phyloP scores from a whole-genome alignment of 306 rosid species.

The Fagus sylvatica region DNA sequence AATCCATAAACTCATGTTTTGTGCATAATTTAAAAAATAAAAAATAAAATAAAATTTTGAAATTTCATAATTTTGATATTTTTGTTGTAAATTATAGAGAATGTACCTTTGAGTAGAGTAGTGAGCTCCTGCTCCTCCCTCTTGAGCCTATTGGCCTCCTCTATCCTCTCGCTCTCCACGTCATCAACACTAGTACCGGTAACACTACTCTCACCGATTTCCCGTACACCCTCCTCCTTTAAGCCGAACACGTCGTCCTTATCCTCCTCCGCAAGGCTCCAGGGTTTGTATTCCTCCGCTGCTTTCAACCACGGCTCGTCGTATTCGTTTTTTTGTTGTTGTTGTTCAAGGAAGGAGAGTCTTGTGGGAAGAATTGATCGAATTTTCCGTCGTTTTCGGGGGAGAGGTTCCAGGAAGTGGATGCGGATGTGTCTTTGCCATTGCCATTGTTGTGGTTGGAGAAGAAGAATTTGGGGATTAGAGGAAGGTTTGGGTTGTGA shows the following conservation, averaged over 20 bases:
- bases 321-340: slow-evolving; percentile 1
- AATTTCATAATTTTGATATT: no score
- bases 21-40: neutral
- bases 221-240: slow-evolving; percentile 25
- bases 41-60: neutral
- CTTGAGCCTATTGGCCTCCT: slow-evolving; percentile 49
- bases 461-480: slow-evolving; percentile 52
- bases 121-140: slow-evolving; percentile 65
- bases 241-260: slow-evolving; percentile 44
- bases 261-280: slow-evolving; percentile 64
- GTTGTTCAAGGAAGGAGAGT: neutral
- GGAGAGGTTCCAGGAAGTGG: slow-evolving; percentile 46
- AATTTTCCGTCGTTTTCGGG: slow-evolving; percentile 43
- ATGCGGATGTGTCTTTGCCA: slow-evolving; percentile 31
- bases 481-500: slow-evolving; percentile 7
- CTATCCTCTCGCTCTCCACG: slow-evolving; percentile 20
- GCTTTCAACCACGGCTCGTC: slow-evolving; percentile 46
- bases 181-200: neutral
- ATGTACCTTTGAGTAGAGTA: slow-evolving; percentile 60
- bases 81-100: neutral
- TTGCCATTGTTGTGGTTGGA: slow-evolving; percentile 19
- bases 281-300: slow-evolving; percentile 36
- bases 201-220: slow-evolving; percentile 1
- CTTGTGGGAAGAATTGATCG: slow-evolving; percentile 45
- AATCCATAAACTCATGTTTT: no score